These are phyloP conservation scores for Pezicula radicicola DNA, from an alignment of 2,329 filamentous ascomycete genomes.

Conservation along the genomic window DNA sequence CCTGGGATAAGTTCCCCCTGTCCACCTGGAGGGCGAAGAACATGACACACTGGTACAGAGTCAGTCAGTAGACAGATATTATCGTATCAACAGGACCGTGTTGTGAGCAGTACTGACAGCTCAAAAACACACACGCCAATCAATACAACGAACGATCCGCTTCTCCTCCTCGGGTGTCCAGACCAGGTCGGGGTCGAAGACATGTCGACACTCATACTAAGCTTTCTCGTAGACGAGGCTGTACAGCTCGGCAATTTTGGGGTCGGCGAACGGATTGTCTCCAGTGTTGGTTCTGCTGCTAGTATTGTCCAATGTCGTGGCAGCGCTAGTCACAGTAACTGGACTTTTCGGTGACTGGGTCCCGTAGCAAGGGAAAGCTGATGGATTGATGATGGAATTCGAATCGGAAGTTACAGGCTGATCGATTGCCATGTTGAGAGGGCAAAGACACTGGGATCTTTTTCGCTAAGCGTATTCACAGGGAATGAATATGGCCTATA, in stretches of 20 bases:
- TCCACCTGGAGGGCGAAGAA: constrained; percentile 62
- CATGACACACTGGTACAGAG: constrained; percentile 44
- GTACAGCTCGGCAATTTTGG: constrained; percentile 8
- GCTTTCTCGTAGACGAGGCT: constrained; percentile 10
- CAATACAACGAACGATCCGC: constrained; percentile 6
- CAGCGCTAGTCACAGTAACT: too few relatives aligned
- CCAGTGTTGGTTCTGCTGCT: too few relatives aligned
- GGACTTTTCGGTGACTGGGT: too few relatives aligned
- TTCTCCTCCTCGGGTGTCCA: constrained; percentile 15
- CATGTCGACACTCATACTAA: constrained; percentile 14
- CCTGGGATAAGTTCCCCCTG: constrained; percentile 55
- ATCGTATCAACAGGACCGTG: not conserved
- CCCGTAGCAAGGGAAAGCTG: too few relatives aligned
- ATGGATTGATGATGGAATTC: too few relatives aligned
- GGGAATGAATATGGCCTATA: too few relatives aligned
- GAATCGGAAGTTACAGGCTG: too few relatives aligned
- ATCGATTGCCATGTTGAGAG: too few relatives aligned
- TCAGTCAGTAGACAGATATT: not conserved
- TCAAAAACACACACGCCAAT: not conserved
- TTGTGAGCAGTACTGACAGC: not conserved
- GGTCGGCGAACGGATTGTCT: not conserved
- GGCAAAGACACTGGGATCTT: too few relatives aligned
- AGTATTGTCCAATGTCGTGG: too few relatives aligned
- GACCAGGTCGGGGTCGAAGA: constrained; percentile 10
- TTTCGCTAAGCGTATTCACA: too few relatives aligned